phyloP scores from a whole-genome alignment of 768 basidiomycete species.

The Sarcodon aspratus region DNA sequence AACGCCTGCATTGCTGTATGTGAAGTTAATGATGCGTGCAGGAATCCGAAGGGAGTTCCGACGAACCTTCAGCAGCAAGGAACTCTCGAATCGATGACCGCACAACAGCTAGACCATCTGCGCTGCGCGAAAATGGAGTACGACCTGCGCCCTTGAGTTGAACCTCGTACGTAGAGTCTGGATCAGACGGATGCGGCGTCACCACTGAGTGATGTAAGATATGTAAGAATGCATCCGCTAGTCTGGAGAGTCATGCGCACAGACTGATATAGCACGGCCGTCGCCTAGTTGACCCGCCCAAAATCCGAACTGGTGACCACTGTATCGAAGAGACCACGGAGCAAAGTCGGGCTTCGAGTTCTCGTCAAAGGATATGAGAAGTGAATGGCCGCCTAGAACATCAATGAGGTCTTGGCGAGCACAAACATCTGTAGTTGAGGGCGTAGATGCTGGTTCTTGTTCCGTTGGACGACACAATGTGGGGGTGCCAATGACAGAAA shows the following conservation, averaged over 20 bases:
- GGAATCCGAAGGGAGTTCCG: constrained; percentile 17
- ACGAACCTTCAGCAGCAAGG: constrained; percentile 78
- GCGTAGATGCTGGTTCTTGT: constrained; percentile 13
- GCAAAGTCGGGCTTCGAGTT: constrained; percentile 23
- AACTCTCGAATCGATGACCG: constrained; percentile 92
- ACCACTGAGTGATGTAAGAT: constrained; percentile 35
- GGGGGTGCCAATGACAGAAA: constrained; percentile 52
- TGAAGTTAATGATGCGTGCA: neutral
- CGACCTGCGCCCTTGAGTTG: constrained; percentile 94
- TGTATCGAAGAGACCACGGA: constrained; percentile 84
- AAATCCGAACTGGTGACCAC: constrained; percentile 79
- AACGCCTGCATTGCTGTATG: constrained; percentile 62
- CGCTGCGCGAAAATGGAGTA: constrained; percentile 86
- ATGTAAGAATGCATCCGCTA: neutral
- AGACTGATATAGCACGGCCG: constrained; percentile 85
- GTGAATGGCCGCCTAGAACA: constrained; percentile 67
- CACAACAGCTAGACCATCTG: constrained; percentile 93
- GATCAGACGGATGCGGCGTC: constrained; percentile 58
- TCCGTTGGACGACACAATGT: constrained; percentile 25
- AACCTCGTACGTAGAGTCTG: constrained; percentile 58
- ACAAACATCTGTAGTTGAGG: constrained; percentile 20
- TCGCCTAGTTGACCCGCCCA: constrained; percentile 97
- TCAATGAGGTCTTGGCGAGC: constrained; percentile 68
- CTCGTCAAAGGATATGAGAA: constrained; percentile 28
- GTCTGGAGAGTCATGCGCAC: constrained; percentile 21